Conservation (phyloP, 2,329 filamentous ascomycete species). For the Nannizziopsis barbatae region DNA sequence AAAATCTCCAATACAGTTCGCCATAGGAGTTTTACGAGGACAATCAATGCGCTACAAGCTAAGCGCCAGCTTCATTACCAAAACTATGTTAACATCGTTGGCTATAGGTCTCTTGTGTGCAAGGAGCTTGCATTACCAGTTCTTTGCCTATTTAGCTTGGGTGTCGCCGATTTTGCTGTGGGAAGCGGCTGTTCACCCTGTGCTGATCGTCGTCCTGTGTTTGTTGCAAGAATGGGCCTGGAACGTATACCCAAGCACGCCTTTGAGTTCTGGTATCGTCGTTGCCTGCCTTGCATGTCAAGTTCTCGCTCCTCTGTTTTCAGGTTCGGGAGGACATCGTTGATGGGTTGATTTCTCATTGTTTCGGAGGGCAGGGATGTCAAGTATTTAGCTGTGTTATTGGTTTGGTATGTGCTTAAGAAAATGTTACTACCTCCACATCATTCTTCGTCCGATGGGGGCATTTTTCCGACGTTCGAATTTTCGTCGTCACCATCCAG, state of each 20-base stretch:
- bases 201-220: slow-evolving; percentile 60
- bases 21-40: slow-evolving; percentile 43
- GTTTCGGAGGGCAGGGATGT: not conserved
- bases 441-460: slow-evolving; percentile 50
- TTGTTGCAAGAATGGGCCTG: slow-evolving; percentile 78
- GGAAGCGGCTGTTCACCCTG: slow-evolving; percentile 58
- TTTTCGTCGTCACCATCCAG: slow-evolving; percentile 67
- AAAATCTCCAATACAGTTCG: slow-evolving; percentile 47
- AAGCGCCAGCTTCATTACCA: slow-evolving; percentile 63
- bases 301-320: slow-evolving; percentile 45
- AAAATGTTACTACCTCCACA: not conserved
- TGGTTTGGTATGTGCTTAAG: too few species aligned
- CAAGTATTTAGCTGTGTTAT: too few species aligned
- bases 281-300: slow-evolving; percentile 60
- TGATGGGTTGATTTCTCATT: not conserved
- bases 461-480: slow-evolving; percentile 73
- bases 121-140: slow-evolving; percentile 85
- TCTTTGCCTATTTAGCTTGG: slow-evolving; percentile 88
- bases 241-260: slow-evolving; percentile 83
- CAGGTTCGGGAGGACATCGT: too few species aligned
- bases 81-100: slow-evolving; percentile 63
- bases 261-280: slow-evolving; percentile 52
- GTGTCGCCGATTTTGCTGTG: slow-evolving; percentile 77
- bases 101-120: slow-evolving; percentile 74
- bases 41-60: slow-evolving; percentile 47